These are phyloP conservation scores for Tulasnella sp. DNA, from an alignment of 768 basidiomycete species.

Conservation along the genomic window DNA sequence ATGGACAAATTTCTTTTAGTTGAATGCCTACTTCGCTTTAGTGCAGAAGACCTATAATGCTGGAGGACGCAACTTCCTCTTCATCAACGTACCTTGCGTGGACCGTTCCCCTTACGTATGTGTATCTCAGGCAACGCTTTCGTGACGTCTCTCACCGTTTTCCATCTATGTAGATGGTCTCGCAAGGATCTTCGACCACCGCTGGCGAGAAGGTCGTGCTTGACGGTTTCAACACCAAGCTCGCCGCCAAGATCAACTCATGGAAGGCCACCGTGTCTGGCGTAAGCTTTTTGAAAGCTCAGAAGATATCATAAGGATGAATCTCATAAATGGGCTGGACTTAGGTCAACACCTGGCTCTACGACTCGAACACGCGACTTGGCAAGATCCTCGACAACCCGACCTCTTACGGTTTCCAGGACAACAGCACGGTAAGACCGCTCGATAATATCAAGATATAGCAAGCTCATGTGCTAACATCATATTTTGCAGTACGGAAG, in stretches of 20 bases:
- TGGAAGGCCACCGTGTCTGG: constrained; percentile 37
- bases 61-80: constrained; percentile 51
- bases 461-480: background rate
- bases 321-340: background rate
- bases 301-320: background rate
- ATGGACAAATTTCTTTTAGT: constrained; percentile 11
- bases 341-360: constrained; percentile 36
- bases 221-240: constrained; percentile 18
- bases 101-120: constrained; percentile 45
- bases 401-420: constrained; percentile 43
- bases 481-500: background rate
- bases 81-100: constrained; percentile 49
- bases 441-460: constrained; percentile 19
- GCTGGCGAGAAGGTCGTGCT: background rate
- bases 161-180: background rate
- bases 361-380: constrained; percentile 41
- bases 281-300: background rate
- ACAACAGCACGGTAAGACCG: constrained; percentile 35
- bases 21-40: constrained; percentile 40
- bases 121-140: constrained; percentile 12
- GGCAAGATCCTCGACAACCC: constrained; percentile 32
- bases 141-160: background rate
- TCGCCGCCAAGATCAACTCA: constrained; percentile 26
- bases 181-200: background rate
- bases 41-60: constrained; percentile 26